phyloP scores from a whole-genome alignment of 2,329 filamentous ascomycete genomes.

The Fusarium musae region DNA sequence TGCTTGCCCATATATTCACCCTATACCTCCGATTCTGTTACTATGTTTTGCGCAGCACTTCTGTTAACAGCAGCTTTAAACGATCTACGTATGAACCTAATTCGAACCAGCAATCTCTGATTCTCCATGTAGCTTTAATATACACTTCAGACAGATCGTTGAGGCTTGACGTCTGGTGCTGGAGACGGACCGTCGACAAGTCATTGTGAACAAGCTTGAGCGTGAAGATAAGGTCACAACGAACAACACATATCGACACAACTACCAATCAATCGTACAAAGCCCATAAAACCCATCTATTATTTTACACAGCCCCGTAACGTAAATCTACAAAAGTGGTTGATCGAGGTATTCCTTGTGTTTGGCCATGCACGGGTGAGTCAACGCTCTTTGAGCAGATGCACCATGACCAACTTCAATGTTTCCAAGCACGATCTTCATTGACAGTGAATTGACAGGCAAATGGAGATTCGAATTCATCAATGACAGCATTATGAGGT shows the following conservation, averaged over 20 bases:
- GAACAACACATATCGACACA: too few species aligned
- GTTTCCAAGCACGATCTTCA: neutral
- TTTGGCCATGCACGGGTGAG: neutral
- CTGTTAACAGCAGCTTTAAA: fast-evolving
- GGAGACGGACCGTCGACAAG: too few species aligned
- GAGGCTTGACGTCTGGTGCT: too few species aligned
- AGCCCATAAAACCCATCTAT: neutral
- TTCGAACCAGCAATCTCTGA: fast-evolving
- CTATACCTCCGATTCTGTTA: neutral
- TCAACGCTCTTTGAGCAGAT: neutral
- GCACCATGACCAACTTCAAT: neutral
- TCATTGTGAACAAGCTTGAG: neutral
- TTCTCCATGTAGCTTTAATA: fast-evolving
- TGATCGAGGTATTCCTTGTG: fast-evolving
- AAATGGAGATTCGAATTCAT: fast-evolving
- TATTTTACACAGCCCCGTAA: neutral
- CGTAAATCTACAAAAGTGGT: neutral
- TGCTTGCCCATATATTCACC: neutral
- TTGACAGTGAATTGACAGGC: fast-evolving
- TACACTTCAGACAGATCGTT: neutral
- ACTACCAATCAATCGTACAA: neutral
- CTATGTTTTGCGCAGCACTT: neutral
- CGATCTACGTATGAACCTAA: fast-evolving
- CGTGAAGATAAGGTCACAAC: neutral
- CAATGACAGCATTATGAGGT: fast-evolving